Conservation (phyloP, 2,329 filamentous ascomycete genomes). For the Arthrobotrys sphaeroides region DNA sequence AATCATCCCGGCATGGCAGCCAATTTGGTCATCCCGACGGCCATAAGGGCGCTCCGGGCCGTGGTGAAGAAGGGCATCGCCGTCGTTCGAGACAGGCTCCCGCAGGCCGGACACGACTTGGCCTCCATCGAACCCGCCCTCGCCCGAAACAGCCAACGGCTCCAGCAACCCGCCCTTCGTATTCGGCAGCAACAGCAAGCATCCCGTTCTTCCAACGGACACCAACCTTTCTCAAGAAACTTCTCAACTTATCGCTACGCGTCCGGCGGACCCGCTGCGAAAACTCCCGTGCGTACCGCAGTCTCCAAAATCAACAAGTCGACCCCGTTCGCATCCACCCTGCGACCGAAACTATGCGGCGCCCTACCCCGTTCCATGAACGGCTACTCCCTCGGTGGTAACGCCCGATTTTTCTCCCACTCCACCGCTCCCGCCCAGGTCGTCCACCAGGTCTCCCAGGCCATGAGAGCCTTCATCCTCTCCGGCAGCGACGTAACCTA, state of each 20-base stretch:
- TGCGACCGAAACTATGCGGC: slow-evolving; percentile 91
- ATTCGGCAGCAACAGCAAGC: slow-evolving; percentile 73
- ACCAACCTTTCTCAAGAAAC: slow-evolving; percentile 65
- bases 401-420: slow-evolving; percentile 82
- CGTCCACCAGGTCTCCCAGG: slow-evolving; percentile 85
- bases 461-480: slow-evolving; percentile 90
- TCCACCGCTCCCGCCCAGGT: slow-evolving; percentile 88
- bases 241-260: slow-evolving; percentile 58
- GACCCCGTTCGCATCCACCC: slow-evolving; percentile 84
- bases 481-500: slow-evolving; percentile 86
- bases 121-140: slow-evolving; percentile 70
- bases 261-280: slow-evolving; percentile 63
- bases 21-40: slow-evolving; percentile 50
- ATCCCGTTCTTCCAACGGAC: slow-evolving; percentile 69
- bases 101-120: slow-evolving; percentile 63
- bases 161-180: slow-evolving; percentile 70
- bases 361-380: slow-evolving; percentile 84
- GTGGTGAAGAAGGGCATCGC: slow-evolving; percentile 65
- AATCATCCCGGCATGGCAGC: slow-evolving; percentile 54
- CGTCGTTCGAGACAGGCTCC: slow-evolving; percentile 63
- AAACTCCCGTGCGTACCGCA: slow-evolving; percentile 68
- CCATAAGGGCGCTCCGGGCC: slow-evolving; percentile 60
- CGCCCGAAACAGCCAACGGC: slow-evolving; percentile 67
- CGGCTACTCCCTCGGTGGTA: slow-evolving; percentile 80
- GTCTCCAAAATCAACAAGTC: slow-evolving; percentile 74